Evolutionary conservation across 202 grass and related monocot species (phyloP), one percentile per base, ranked within the genome.

Genomic region (Musa balbisiana): DNA sequence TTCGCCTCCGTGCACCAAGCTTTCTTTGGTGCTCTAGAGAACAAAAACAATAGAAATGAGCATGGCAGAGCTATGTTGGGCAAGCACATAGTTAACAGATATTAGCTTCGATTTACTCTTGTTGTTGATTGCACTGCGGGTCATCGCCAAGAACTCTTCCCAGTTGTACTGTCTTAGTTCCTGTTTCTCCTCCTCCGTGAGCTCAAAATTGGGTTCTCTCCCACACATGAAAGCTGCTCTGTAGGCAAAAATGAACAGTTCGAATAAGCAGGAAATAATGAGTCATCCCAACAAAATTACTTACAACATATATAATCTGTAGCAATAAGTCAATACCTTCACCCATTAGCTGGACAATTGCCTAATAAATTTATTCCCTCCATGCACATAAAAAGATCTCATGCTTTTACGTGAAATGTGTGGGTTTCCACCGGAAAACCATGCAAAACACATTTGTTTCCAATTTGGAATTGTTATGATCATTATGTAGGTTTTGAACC

Each of bases 221-320:
- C 94, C 94, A 76, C 94, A 98, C 91, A 94, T 98, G 84, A 98
- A 98, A 83, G 94, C 94, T 70, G 94, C 94, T 80, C 94, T 98
- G 73, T 27, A 21, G 8, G 21, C 19, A 21, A 10, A 19, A 23
- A 50, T 69, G 5, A 25, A 15, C 17, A 15, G 13, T 19, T 29
- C 25, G 2, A 62, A 62, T 62, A 8, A 20, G 13, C 58, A 17
- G 2, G 58, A 15, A 62, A 19, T 62, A 8, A 43, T 62, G 17
- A 62, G 58, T 19, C 20, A 62, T 17, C 33, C 33, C 33, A 6
- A 43, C 33, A 1, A 6, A 43, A 43, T 43, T 43, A 43, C 33
- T 43, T 43, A 3, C 33, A 43, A 43, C 33, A 43, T 43, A 6
- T 33, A 33, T 33, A 33, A 4, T 33, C 29, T 33, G 29, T 33